A percentile compares a stretch with the other conserved stretches of the same genome.
Evolutionary conservation across 345 rosid genomes (phyloP).

Genomic region (Arabidopsis thaliana): DNA sequence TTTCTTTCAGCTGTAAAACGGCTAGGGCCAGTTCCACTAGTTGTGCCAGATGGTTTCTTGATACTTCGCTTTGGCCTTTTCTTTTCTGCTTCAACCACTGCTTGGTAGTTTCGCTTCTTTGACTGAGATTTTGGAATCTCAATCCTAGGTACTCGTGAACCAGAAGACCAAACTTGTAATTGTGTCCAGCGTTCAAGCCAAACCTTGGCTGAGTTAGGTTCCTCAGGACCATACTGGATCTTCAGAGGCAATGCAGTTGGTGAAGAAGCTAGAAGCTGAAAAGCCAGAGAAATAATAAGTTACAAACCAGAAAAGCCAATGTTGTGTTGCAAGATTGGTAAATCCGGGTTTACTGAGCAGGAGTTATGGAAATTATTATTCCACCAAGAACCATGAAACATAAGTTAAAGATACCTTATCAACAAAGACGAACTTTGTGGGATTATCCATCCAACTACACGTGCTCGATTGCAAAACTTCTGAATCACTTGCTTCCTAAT

Average conservation of each 20-base stretch:
- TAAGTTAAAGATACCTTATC: constrained; percentile 54
- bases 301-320: neutral
- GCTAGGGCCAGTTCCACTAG: constrained; percentile 50
- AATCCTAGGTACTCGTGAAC: constrained; percentile 49
- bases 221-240: constrained; percentile 60
- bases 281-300: constrained; percentile 32
- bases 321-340: constrained; percentile 15
- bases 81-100: constrained; percentile 47
- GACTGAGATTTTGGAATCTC: constrained; percentile 44
- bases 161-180: constrained; percentile 62
- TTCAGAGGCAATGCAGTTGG: constrained; percentile 52
- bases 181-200: constrained; percentile 87
- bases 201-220: constrained; percentile 63
- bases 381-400: constrained; percentile 9
- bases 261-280: constrained; percentile 70
- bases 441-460: constrained; percentile 44
- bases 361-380: too few relatives aligned
- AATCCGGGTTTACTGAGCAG: neutral
- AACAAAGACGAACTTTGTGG: constrained; percentile 49
- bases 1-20: constrained; percentile 46
- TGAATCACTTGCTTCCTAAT: constrained; percentile 50
- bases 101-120: constrained; percentile 48
- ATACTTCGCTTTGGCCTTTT: constrained; percentile 54
- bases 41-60: constrained; percentile 52
- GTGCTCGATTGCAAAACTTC: constrained; percentile 42